These are phyloP conservation scores for Scheffersomyces segobiensis DNA, from an alignment of 1,139 yeast genomes.

Conservation along the genomic window DNA sequence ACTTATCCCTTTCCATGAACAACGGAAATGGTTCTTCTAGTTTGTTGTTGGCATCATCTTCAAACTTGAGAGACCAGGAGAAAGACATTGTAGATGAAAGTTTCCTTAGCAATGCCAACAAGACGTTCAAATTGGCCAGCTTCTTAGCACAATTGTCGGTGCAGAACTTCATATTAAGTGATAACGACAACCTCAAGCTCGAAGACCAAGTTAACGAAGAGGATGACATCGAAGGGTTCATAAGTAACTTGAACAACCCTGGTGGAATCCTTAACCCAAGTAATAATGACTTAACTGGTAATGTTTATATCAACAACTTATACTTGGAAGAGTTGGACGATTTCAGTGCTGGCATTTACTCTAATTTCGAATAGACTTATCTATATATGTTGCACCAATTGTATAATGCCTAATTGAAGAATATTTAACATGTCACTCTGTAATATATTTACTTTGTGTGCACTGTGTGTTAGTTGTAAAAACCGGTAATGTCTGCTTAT, in stretches of 20 bases:
- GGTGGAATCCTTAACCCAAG: slow-evolving; percentile 1
- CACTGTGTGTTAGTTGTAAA: neutral
- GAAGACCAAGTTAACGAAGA: slow-evolving; percentile 49
- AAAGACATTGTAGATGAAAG: slow-evolving; percentile 15
- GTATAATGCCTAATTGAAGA: neutral
- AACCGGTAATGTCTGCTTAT: too few species aligned
- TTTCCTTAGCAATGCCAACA: slow-evolving; percentile 10
- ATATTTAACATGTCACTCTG: neutral
- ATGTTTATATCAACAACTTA: slow-evolving; percentile 43
- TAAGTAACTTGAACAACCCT: slow-evolving; percentile 9
- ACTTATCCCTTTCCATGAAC: slow-evolving; percentile 17
- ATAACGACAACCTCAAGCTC: slow-evolving; percentile 27
- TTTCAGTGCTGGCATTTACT: slow-evolving; percentile 85
- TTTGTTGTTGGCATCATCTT: slow-evolving; percentile 8
- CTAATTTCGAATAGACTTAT: slow-evolving; percentile 60
- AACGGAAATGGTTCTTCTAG: slow-evolving; percentile 5
- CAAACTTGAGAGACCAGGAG: slow-evolving; percentile 10
- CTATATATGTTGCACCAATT: neutral
- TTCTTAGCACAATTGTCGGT: slow-evolving; percentile 66
- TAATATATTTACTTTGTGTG: neutral
- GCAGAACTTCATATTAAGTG: slow-evolving; percentile 60
- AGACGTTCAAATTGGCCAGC: slow-evolving; percentile 61
- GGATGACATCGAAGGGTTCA: slow-evolving; percentile 35
- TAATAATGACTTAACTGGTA: slow-evolving; percentile 40
- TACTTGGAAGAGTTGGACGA: slow-evolving; percentile 76